A percentile compares a stretch with the other conserved stretches of the same genome.
phyloP scores from a whole-genome alignment of 352 stramenopile species.

The Globisporangium rhizosaccharum region DNA sequence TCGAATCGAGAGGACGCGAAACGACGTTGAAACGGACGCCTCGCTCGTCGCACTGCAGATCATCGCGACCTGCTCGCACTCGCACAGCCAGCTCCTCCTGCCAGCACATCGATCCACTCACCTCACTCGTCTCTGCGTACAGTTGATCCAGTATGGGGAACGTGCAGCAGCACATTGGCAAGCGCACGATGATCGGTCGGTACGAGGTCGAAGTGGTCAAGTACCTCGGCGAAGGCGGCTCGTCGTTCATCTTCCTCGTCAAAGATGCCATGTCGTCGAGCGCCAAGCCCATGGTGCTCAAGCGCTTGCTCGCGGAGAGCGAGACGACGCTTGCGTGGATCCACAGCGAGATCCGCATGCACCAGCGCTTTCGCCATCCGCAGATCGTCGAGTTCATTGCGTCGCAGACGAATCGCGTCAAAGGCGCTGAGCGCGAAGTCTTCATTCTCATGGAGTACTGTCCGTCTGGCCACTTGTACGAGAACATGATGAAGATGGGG shows the following conservation, averaged over 20 bases:
- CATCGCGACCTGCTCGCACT: not conserved
- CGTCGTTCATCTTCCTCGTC: constrained; percentile 81
- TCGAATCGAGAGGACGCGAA: constrained; percentile 10
- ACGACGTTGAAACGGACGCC: constrained; percentile 19
- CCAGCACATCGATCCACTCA: not conserved
- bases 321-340: constrained; percentile 55
- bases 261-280: constrained; percentile 39
- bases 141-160: constrained; percentile 40
- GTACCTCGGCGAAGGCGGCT: constrained; percentile 73
- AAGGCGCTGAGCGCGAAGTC: constrained; percentile 70
- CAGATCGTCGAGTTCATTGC: constrained; percentile 67
- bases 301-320: constrained; percentile 67
- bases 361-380: constrained; percentile 61
- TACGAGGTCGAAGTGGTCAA: constrained; percentile 67
- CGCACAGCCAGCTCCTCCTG: not conserved
- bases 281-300: constrained; percentile 52
- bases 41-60: not conserved
- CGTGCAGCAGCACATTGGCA: constrained; percentile 76
- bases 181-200: constrained; percentile 49
- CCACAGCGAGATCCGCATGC: constrained; percentile 67
- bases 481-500: constrained; percentile 90
- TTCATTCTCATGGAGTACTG: constrained; percentile 97
- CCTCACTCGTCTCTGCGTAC: not conserved
- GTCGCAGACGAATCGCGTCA: constrained; percentile 37
- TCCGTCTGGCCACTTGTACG: constrained; percentile 89